Evolutionary conservation across 495 filamentous ascomycete genomes (phyloP).

Genomic region (Penicillium daleae): DNA sequence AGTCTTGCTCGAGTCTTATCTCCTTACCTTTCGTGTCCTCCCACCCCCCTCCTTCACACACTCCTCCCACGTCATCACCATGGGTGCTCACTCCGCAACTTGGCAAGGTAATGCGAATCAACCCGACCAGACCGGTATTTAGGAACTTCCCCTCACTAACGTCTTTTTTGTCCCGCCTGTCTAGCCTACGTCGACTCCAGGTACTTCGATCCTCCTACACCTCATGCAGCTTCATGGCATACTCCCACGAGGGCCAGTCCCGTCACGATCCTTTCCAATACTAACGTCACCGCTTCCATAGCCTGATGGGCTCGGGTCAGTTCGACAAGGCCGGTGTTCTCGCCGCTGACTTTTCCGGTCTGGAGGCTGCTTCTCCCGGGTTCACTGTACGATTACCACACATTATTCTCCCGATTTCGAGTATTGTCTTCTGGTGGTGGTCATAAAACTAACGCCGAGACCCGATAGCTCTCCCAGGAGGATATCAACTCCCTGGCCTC

Average conservation of each 20-base stretch:
- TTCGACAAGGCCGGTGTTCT: constrained; percentile 89
- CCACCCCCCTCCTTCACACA: constrained; percentile 17
- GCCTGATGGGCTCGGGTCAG: constrained; percentile 82
- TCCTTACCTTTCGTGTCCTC: constrained; percentile 20
- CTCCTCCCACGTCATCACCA: constrained; percentile 27
- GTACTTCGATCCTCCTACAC: constrained; percentile 43
- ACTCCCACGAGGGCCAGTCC: not conserved
- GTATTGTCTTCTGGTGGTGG: not conserved
- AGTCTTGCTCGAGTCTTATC: not conserved
- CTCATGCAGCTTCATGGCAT: not conserved
- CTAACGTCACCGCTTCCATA: constrained; percentile 37
- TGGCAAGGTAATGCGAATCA: constrained; percentile 59
- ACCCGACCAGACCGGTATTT: constrained; percentile 13
- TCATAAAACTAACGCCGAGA: not conserved
- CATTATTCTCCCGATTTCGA: constrained; percentile 6
- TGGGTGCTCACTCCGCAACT: constrained; percentile 47
- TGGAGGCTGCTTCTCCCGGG: constrained; percentile 73
- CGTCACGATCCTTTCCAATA: constrained; percentile 18
- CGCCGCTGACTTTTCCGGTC: constrained; percentile 75
- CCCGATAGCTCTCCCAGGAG: constrained; percentile 40
- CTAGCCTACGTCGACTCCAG: constrained; percentile 70
- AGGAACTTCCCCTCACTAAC: constrained; percentile 26
- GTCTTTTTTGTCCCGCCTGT: constrained; percentile 3
- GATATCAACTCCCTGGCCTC: constrained; percentile 42
- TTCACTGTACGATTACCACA: constrained; percentile 65